Percentiles rank a stretch among this genome's conserved stretches.
Conservation (phyloP, 805 yeast genomes). For the Crinitomyces ghanaensis region DNA sequence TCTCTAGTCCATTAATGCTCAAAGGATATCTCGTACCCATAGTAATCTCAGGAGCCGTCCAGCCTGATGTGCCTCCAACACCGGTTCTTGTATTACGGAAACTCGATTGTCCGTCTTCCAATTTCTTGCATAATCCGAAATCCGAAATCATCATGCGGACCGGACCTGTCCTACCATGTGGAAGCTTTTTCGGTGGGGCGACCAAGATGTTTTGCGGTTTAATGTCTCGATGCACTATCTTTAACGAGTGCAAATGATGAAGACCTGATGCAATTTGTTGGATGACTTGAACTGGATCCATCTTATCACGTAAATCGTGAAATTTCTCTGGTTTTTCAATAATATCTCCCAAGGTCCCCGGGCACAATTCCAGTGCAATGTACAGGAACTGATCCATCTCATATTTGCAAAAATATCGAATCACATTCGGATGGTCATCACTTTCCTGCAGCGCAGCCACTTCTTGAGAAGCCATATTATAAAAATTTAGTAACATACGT, state of each 20-base stretch:
- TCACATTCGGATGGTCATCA: conserved; percentile 93
- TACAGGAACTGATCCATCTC: conserved; percentile 77
- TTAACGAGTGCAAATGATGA: conserved; percentile 74
- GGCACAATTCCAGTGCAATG: conserved; percentile 87
- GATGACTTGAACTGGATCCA: conserved; percentile 45
- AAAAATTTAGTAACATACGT: conserved; percentile 84
- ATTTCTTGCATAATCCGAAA: conserved; percentile 86
- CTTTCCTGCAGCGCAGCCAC: conserved; percentile 80
- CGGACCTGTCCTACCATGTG: conserved; percentile 28
- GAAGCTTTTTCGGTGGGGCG: conserved; percentile 40
- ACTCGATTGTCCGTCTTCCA: conserved; percentile 87
- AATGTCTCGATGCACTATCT: conserved; percentile 88
- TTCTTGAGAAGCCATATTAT: conserved; percentile 89
- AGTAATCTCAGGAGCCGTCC: conserved; percentile 86
- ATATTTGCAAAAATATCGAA: conserved; percentile 89
- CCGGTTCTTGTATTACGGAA: conserved; percentile 85
- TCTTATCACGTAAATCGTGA: conserved; percentile 28
- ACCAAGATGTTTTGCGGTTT: conserved; percentile 91
- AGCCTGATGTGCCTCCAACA: conserved; percentile 95
- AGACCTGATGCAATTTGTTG: conserved; percentile 76
- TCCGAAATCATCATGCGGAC: conserved; percentile 79
- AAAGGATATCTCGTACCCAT: conserved; percentile 11
- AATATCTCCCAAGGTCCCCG: conserved; percentile 78
- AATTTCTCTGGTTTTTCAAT: conserved; percentile 35
- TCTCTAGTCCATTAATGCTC: neutral